Conservation (phyloP, 176 grass and related monocot species). For the Zizania latifolia region DNA sequence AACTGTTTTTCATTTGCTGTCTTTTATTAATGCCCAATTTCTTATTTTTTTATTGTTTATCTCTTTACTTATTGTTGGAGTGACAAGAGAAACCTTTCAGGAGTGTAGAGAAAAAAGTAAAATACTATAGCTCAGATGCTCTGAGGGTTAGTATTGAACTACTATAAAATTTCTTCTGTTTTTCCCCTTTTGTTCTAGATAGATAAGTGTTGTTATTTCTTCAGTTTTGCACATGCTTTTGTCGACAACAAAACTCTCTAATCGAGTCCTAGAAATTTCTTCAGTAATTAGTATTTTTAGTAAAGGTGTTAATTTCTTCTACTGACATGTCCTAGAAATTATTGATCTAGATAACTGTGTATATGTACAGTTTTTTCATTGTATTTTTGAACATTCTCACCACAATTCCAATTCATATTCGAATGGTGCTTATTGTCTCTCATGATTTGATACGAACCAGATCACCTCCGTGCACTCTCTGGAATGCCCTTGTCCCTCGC, state of each 20-base stretch:
- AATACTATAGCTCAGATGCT: slow-evolving; percentile 36
- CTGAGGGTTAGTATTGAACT: slow-evolving; percentile 43
- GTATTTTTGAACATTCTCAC: background rate
- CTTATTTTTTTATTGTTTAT: background rate
- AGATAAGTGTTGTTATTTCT: background rate
- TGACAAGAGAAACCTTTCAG: background rate
- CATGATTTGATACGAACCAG: too few species aligned
- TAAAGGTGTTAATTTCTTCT: background rate
- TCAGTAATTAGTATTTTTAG: background rate
- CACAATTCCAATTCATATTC: background rate
- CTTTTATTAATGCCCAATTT: too few species aligned
- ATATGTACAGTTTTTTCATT: background rate
- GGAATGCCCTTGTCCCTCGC: too few species aligned
- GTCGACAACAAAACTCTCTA: background rate
- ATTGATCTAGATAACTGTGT: background rate
- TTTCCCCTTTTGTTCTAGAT: slow-evolving; percentile 8
- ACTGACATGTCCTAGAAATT: background rate
- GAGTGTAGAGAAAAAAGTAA: background rate
- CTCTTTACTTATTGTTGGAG: background rate
- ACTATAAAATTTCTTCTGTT: background rate
- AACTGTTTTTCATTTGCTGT: too few species aligned
- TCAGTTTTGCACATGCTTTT: background rate
- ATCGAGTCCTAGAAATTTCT: too few species aligned
- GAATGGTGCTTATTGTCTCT: background rate
- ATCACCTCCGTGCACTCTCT: too few species aligned